phyloP scores from a whole-genome alignment of 169 alveolate genomes.

The Condylostoma magnum region DNA sequence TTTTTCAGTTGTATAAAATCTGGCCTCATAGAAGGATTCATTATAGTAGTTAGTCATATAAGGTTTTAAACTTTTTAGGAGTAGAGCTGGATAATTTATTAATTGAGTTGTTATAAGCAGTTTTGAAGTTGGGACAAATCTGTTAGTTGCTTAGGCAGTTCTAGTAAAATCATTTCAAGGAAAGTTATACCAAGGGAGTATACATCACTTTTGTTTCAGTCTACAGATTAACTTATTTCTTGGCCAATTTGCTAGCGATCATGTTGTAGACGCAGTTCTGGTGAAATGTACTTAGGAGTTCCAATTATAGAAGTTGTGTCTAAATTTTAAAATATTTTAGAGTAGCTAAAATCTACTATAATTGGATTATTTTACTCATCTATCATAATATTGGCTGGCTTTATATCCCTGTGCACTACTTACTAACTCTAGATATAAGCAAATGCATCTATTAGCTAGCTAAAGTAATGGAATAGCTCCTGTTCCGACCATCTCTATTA shows the following conservation, averaged over 20 bases:
- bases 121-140: too few relatives aligned
- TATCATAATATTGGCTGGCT: conserved; percentile 48
- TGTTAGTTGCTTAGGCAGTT: too few relatives aligned
- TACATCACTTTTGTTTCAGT: not conserved
- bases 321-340: not conserved
- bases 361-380: conserved; percentile 34
- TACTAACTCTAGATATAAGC: not conserved
- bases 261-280: not conserved
- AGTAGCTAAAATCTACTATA: conserved; percentile 44
- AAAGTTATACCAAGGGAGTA: not conserved
- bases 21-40: too few relatives aligned
- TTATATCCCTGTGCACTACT: conserved; percentile 42
- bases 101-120: too few relatives aligned
- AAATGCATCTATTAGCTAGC: not conserved
- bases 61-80: too few relatives aligned
- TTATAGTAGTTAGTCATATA: too few relatives aligned
- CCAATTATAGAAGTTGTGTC: not conserved
- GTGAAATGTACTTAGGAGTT: not conserved
- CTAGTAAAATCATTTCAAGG: not conserved
- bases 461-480: not conserved
- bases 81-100: too few relatives aligned
- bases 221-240: not conserved
- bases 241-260: not conserved
- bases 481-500: too few relatives aligned
- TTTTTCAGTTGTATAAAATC: too few relatives aligned